Conservation (phyloP, 306 rosid species). For the Dryas alaskensis region DNA sequence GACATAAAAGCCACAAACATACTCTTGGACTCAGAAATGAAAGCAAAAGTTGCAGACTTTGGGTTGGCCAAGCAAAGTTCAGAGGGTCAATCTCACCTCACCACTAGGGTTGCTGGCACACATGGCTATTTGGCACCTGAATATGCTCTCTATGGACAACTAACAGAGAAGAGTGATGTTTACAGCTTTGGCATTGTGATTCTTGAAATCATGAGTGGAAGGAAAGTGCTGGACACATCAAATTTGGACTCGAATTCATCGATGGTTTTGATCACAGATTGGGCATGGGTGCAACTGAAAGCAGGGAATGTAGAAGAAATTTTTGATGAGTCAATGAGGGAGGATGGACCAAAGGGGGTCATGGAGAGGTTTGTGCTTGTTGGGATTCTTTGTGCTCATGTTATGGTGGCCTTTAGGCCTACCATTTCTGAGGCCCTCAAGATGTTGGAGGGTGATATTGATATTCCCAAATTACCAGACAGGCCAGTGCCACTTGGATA, state of each 20-base stretch:
- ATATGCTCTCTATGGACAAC: conserved; percentile 73
- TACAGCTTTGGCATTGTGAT: conserved; percentile 80
- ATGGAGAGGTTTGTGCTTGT: conserved; percentile 81
- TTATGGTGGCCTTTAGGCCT: conserved; percentile 87
- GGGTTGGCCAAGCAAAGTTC: conserved; percentile 65
- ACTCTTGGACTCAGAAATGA: conserved; percentile 65
- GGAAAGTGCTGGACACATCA: conserved; percentile 58
- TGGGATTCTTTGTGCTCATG: conserved; percentile 88
- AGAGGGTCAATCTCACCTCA: conserved; percentile 66
- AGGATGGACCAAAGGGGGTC: conserved; percentile 54
- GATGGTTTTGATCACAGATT: conserved; percentile 56
- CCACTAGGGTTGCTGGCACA: conserved; percentile 82
- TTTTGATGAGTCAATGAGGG: conserved; percentile 42
- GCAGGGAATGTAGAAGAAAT: conserved; percentile 51
- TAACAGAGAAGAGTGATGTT: conserved; percentile 75
- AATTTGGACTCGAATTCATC: conserved; percentile 37
- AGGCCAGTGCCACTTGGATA: conserved; percentile 74
- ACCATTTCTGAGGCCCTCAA: conserved; percentile 66
- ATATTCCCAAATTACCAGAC: conserved; percentile 65
- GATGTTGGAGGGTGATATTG: conserved; percentile 88
- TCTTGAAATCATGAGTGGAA: conserved; percentile 77
- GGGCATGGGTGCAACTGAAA: conserved; percentile 74
- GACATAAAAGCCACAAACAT: conserved; percentile 74
- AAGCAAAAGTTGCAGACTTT: conserved; percentile 70
- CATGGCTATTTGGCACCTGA: conserved; percentile 82